Percentiles rank a stretch among this genome's conserved stretches.
Evolutionary conservation across 805 yeast species (phyloP).

Genomic region (Candida nonsorbophila): DNA sequence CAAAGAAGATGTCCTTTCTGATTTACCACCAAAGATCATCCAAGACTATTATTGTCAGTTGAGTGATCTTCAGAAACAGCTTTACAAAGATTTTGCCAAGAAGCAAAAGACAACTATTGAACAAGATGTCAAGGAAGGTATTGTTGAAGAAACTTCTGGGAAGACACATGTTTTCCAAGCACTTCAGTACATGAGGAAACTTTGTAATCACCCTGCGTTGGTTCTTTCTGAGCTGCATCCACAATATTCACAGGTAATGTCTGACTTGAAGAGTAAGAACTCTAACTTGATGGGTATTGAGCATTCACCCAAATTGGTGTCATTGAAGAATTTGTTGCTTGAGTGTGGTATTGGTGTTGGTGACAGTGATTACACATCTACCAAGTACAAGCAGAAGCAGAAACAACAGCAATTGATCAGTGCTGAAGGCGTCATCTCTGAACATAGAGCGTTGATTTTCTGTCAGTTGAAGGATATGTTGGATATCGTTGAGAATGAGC

Average conservation of each 20-base stretch:
- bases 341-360: conserved; percentile 88
- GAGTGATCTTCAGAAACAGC: conserved; percentile 80
- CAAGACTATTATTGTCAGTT: conserved; percentile 97
- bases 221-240: conserved; percentile 84
- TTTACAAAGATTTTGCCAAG: conserved; percentile 84
- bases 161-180: conserved; percentile 97
- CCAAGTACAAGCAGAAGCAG: conserved; percentile 27
- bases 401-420: conserved; percentile 32
- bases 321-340: conserved; percentile 69
- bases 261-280: conserved; percentile 53
- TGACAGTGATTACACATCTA: conserved; percentile 27
- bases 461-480: conserved; percentile 98
- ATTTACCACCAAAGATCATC: conserved; percentile 95
- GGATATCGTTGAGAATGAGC: conserved; percentile 90
- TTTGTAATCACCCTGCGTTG: conserved; percentile 94
- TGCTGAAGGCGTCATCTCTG: conserved; percentile 72
- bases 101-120: conserved; percentile 73
- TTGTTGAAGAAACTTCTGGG: conserved; percentile 22
- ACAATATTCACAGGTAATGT: conserved; percentile 62
- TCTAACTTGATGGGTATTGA: conserved; percentile 63
- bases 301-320: conserved; percentile 86
- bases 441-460: conserved; percentile 90
- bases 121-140: conserved; percentile 48
- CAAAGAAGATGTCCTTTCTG: conserved; percentile 93
- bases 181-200: conserved; percentile 91